phyloP scores from a whole-genome alignment of 106 monocot species.

The Dioscorea alata region DNA sequence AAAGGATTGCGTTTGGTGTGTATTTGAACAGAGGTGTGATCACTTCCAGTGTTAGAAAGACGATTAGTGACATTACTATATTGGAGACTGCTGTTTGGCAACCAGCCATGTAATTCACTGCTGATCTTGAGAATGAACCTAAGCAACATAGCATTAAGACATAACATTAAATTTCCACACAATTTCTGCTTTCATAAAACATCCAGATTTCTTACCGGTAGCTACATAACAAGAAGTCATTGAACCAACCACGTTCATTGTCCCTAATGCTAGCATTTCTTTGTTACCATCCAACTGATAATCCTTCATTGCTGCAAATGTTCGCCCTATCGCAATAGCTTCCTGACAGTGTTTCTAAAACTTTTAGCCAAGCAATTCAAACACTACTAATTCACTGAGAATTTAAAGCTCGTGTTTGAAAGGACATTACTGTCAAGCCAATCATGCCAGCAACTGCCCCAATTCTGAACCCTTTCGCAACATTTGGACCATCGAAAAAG shows the following conservation, averaged over 20 bases:
- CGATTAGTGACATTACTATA: constrained; percentile 73
- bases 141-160: too few species aligned
- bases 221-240: constrained; percentile 86
- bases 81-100: constrained; percentile 73
- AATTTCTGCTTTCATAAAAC: too few species aligned
- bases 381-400: background rate
- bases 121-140: constrained; percentile 91
- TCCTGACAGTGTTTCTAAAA: constrained; percentile 40
- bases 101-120: constrained; percentile 92
- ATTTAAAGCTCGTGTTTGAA: background rate
- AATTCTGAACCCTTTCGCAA: constrained; percentile 55
- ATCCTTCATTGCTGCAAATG: constrained; percentile 91
- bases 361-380: background rate
- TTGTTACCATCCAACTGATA: constrained; percentile 90
- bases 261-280: constrained; percentile 93
- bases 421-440: constrained; percentile 50
- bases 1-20: constrained; percentile 84
- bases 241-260: constrained; percentile 84
- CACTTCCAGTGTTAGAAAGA: constrained; percentile 46
- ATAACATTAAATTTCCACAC: too few species aligned
- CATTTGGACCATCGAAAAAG: constrained; percentile 49
- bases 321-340: constrained; percentile 88
- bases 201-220: constrained; percentile 39
- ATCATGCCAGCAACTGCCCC: constrained; percentile 70
- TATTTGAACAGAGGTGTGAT: constrained; percentile 91